A percentile compares a stretch with the other conserved stretches of the same genome.
phyloP scores from a whole-genome alignment of 106 monocot species.

The Cymbidium sinense region DNA sequence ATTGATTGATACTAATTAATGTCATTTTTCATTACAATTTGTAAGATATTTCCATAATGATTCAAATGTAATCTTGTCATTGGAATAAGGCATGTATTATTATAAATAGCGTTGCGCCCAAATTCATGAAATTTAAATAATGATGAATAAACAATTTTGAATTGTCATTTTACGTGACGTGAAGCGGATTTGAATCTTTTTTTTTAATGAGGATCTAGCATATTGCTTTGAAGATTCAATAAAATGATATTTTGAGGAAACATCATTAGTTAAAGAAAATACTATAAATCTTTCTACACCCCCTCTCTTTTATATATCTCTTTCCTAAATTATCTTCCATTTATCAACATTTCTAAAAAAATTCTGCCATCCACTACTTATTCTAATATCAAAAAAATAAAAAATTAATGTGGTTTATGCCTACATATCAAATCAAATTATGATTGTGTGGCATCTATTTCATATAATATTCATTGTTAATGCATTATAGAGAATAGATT shows the following conservation, averaged over 20 bases:
- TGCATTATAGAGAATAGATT: neutral
- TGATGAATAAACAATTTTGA: too few relatives aligned
- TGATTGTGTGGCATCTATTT: neutral
- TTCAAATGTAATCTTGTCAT: too few relatives aligned
- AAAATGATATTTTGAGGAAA: neutral
- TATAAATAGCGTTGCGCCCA: too few relatives aligned
- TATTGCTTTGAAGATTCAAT: neutral
- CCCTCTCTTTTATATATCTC: neutral
- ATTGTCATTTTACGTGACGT: too few relatives aligned
- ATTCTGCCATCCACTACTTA: neutral
- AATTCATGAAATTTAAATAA: too few relatives aligned
- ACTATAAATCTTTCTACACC: neutral
- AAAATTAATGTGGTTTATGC: neutral
- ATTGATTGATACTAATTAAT: too few relatives aligned
- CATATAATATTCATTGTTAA: neutral
- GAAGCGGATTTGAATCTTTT: neutral
- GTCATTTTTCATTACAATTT: too few relatives aligned
- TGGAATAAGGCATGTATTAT: too few relatives aligned
- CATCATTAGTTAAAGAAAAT: neutral
- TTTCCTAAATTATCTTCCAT: neutral
- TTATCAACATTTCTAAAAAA: neutral
- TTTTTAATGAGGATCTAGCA: neutral
- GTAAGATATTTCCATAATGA: too few relatives aligned
- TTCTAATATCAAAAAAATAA: neutral
- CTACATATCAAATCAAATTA: neutral